Evolutionary conservation across 768 basidiomycete species (phyloP).

Genomic region (Xanthoconium stramineum): DNA sequence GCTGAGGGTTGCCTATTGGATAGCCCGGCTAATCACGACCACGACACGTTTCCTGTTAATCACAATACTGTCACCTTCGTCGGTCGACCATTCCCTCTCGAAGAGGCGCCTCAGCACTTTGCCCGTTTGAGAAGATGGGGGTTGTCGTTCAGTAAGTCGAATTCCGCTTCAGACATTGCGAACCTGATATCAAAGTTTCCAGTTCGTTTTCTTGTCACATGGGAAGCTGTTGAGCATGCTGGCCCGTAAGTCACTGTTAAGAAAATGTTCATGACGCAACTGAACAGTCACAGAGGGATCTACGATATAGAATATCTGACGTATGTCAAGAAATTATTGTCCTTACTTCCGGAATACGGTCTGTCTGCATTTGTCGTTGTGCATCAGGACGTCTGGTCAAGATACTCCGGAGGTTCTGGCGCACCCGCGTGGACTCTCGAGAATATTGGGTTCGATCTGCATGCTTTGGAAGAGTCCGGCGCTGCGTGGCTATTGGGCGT

Average conservation of each 20-base stretch:
- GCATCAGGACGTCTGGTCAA: conserved; percentile 96
- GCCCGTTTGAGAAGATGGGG: conserved; percentile 83
- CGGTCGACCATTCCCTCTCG: conserved; percentile 85
- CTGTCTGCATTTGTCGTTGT: conserved; percentile 72
- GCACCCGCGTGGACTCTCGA: conserved; percentile 97
- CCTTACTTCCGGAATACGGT: conserved; percentile 68
- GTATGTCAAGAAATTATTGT: conserved; percentile 71
- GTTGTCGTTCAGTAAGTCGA: conserved; percentile 71
- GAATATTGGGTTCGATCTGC: conserved; percentile 79
- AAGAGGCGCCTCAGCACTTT: conserved; percentile 84
- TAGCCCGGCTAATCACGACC: conserved; percentile 69
- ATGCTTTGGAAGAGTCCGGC: conserved; percentile 73
- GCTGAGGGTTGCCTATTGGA: background rate
- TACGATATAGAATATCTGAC: conserved; percentile 83
- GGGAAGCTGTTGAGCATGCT: conserved; percentile 95
- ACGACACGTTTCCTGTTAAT: conserved; percentile 64
- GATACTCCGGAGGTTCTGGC: conserved; percentile 92
- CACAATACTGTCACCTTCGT: conserved; percentile 76
- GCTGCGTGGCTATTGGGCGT: conserved; percentile 88
- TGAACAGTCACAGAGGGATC: conserved; percentile 51
- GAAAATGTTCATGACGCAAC: background rate
- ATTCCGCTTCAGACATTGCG: background rate
- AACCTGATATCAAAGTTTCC: background rate
- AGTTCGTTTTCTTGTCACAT: conserved; percentile 93
- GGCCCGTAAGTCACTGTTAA: conserved; percentile 66